Evolutionary conservation across 805 yeast species (phyloP).

Genomic region (Millerago galiae): DNA sequence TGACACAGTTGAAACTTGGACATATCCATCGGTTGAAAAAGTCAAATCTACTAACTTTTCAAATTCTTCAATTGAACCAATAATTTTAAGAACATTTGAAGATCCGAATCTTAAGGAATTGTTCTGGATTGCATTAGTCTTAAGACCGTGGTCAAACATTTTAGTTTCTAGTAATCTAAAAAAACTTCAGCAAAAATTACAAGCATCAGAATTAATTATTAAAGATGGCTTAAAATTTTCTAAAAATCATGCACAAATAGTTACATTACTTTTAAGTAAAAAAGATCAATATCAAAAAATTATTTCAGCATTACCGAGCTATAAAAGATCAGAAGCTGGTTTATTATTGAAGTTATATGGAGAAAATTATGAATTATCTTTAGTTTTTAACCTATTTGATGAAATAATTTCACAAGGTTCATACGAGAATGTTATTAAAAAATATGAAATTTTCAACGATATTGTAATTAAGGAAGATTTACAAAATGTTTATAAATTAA

Average conservation of each 20-base stretch:
- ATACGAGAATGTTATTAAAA: slow-evolving; percentile 1
- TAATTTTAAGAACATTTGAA: background rate
- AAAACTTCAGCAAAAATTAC: slow-evolving; percentile 27
- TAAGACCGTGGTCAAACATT: slow-evolving; percentile 42
- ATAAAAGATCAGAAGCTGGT: slow-evolving; percentile 55
- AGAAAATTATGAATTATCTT: slow-evolving; percentile 40
- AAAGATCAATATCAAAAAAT: slow-evolving; percentile 21
- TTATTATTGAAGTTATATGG: slow-evolving; percentile 47
- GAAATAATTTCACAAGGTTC: slow-evolving; percentile 6
- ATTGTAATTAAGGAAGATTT: slow-evolving; percentile 11
- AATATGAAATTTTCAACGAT: slow-evolving; percentile 15
- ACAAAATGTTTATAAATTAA: slow-evolving; percentile 37
- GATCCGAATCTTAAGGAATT: slow-evolving; percentile 11
- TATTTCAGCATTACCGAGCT: slow-evolving; percentile 24
- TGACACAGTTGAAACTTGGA: slow-evolving; percentile 4
- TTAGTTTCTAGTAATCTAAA: slow-evolving; percentile 32
- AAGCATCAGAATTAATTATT: slow-evolving; percentile 44
- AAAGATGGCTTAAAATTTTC: slow-evolving; percentile 69
- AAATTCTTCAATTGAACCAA: background rate
- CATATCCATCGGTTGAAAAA: slow-evolving; percentile 24
- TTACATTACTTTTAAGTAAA: slow-evolving; percentile 37
- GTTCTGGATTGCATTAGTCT: slow-evolving; percentile 39
- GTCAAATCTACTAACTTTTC: slow-evolving; percentile 4
- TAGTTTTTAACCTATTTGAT: slow-evolving; percentile 25
- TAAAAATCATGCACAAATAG: slow-evolving; percentile 44